Evolutionary conservation across 495 filamentous ascomycete species (phyloP).

Genomic region (Oidiodendron maius): DNA sequence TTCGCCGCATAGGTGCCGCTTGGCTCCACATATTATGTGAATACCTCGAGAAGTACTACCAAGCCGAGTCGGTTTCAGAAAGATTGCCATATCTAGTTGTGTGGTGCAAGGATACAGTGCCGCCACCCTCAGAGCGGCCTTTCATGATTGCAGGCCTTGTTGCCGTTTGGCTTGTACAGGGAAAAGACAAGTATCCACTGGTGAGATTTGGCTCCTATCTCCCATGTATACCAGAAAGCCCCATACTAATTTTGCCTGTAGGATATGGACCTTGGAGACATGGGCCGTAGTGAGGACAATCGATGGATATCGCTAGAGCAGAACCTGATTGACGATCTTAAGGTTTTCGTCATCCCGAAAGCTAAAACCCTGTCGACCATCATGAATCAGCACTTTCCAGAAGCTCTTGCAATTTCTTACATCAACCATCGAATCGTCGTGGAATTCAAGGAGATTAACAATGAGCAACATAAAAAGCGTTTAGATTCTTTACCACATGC

Average conservation of each 20-base stretch:
- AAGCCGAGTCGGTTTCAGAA: too few species aligned
- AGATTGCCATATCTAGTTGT: too few species aligned
- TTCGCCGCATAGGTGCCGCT: too few species aligned
- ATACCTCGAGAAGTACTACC: too few species aligned
- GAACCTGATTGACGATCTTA: neutral
- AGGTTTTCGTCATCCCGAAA: neutral
- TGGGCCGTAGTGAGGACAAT: too few species aligned
- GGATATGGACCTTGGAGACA: too few species aligned
- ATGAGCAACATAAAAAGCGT: neutral
- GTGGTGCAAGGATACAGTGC: neutral
- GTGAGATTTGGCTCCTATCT: too few species aligned
- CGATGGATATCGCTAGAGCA: too few species aligned
- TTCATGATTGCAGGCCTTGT: neutral
- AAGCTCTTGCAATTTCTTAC: neutral
- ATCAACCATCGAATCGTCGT: neutral
- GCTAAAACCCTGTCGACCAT: neutral
- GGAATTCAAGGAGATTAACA: neutral
- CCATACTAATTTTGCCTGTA: too few species aligned
- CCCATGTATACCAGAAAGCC: too few species aligned
- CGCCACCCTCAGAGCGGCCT: neutral
- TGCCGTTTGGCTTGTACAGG: neutral
- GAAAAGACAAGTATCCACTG: too few species aligned
- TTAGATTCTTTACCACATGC: neutral
- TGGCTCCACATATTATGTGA: too few species aligned
- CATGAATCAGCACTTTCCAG: neutral